Evolutionary conservation across 2,329 filamentous ascomycete species (phyloP), one percentile per base, ranked within the genome.

Genomic region (Alternaria viburni): DNA sequence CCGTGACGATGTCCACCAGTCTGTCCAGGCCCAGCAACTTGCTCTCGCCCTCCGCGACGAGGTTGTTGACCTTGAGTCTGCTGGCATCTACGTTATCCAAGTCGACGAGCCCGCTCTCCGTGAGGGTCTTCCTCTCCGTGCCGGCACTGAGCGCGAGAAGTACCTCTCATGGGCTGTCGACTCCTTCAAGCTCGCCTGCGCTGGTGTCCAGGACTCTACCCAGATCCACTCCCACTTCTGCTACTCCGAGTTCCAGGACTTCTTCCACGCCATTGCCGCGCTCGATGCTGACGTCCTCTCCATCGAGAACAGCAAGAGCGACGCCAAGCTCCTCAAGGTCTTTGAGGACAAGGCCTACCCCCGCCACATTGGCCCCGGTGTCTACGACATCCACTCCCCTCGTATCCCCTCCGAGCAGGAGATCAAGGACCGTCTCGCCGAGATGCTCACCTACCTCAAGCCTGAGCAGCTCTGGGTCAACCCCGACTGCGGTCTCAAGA

Each of bases 221-320:
- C 96, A 99, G 89, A 97, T 99, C 83, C 96, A 99, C 91, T 97
- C 94, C 69, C 96, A 99, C 88, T 99, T 99, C 92, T 99, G 96
- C 85, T 99, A 99, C 91, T 98, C 96, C 57, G 96, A 99, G 89
- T 99, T 99, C 93, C 96, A 99, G 87, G 96, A 99, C 88, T 99
- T 99, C 89, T 99, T 99, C 93, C 93, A 98, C 86, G 96, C 96
- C 85, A 99, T 99, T 77, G 93, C 96, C 71, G 95, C 96, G 66
- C 91, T 99, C 70, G 96, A 99, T 81, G 95, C 96, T 69, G 96
- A 99, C 84, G 96, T 99, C 69, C 90, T 99, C 78, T 97, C 93
- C 80, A 99, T 99, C 77, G 96, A 99, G 91, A 99, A 99, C 93
- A 96, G 92, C 91, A 99, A 99, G 91, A 97, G 93, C 77, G 96